phyloP scores from a whole-genome alignment of 1,139 yeast species.

The Yamadazyma membranifaciens region DNA sequence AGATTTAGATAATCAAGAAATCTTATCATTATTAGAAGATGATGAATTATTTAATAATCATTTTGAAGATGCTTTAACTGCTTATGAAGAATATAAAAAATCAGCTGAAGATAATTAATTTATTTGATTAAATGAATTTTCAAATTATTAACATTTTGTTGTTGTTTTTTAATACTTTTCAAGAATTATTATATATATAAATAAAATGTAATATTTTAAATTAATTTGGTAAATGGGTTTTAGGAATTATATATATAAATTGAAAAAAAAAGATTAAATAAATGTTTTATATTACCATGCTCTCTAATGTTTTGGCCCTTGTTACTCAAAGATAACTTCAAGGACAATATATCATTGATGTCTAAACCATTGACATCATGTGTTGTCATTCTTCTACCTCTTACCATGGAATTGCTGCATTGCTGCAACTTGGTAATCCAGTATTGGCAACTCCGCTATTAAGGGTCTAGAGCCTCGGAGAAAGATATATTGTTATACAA shows the following conservation, averaged over 20 bases:
- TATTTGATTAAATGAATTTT: background rate
- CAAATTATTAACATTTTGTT: constrained; percentile 12
- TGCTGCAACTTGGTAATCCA: no score
- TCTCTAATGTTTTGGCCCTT: background rate
- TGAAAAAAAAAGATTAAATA: constrained; percentile 21
- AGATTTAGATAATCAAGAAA: constrained; percentile 92
- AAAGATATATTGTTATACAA: no score
- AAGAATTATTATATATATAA: constrained; percentile 11
- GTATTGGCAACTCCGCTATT: no score
- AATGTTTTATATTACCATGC: constrained; percentile 10
- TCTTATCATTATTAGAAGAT: constrained; percentile 83
- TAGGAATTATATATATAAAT: constrained; percentile 29
- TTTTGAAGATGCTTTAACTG: constrained; percentile 92
- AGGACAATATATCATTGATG: no score
- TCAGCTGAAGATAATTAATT: constrained; percentile 33
- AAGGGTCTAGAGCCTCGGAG: no score
- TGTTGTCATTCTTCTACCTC: no score
- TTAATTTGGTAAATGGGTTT: constrained; percentile 25
- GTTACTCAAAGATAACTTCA: no score
- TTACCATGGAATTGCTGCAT: no score
- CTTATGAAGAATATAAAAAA: constrained; percentile 81
- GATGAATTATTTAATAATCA: constrained; percentile 88
- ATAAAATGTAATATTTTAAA: constrained; percentile 26
- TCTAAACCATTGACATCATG: no score
- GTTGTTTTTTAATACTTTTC: background rate